phyloP scores from a whole-genome alignment of 495 filamentous ascomycete species.

The Ramalina intermedia region DNA sequence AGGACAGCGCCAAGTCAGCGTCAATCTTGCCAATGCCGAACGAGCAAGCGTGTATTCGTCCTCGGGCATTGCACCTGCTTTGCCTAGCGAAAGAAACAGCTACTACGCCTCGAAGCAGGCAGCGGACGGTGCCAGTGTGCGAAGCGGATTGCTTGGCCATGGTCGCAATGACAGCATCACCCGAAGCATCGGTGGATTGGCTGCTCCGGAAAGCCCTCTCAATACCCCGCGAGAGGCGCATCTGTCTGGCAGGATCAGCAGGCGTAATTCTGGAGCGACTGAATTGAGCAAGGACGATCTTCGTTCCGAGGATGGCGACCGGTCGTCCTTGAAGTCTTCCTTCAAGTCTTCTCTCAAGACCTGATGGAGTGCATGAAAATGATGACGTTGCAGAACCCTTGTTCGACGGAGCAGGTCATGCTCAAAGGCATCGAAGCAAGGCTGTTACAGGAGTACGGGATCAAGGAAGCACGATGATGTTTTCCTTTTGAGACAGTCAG shows the following conservation, averaged over 20 bases:
- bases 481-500: no score
- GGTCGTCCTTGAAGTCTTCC: not conserved
- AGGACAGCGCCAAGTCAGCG: conserved; percentile 38
- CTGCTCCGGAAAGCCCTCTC: conserved; percentile 41
- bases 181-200: conserved; percentile 51
- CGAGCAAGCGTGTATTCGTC: conserved; percentile 77
- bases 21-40: conserved; percentile 54
- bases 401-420: no score
- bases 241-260: conserved; percentile 35
- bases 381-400: no score
- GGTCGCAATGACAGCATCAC: conserved; percentile 67
- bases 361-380: not conserved
- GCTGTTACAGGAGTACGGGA: no score
- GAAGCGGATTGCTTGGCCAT: conserved; percentile 65
- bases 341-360: not conserved
- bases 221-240: conserved; percentile 36
- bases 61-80: conserved; percentile 50
- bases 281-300: conserved; percentile 37
- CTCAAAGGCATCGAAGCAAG: no score
- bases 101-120: conserved; percentile 60
- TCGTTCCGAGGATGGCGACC: conserved; percentile 14
- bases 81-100: conserved; percentile 64
- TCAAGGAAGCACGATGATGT: no score
- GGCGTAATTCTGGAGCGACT: conserved; percentile 49
- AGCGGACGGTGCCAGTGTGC: conserved; percentile 61